Base-by-base conservation (phyloP, 495 filamentous ascomycete genomes). In the Xylaria flabelliformis region DNA sequence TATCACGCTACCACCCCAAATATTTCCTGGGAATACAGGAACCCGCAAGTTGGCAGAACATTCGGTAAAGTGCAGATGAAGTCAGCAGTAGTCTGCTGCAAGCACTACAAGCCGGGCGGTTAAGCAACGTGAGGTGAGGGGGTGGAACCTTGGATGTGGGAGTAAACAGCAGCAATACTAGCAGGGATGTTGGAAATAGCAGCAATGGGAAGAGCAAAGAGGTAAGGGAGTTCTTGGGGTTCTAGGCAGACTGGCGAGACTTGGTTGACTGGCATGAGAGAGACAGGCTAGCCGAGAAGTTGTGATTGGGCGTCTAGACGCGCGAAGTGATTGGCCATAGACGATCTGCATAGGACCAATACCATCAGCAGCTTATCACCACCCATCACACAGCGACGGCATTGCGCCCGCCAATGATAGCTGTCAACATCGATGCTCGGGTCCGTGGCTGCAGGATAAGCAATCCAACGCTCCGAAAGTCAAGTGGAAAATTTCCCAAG, bases 221-320 rank as follows among this genome's bases (percentile, higher is more conserved):
- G 68, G 68, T n/a, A 32, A 68, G 46, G 65, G 46, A 58, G 34
- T 36, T 59, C 48, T 32, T 69, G 50, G 66, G 29, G 21, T n/a
- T 13, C 48, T 34, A 69, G 64, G 50, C 61, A 64, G 67, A 42
- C 48, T 56, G n/a, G 51, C 34, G 19, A 29, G 26, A 29, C 26
- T 29, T 29, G 26, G 26, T 29, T 29, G 67, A 42, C 48, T 56
- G n/a, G 51, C 34, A 13, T 62, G 69, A 74, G 70, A 75, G 61
- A 69, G 76, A 39, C 67, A 70, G 73, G 71, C 75, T 74, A 74
- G 71, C 73, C 75, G 78, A 74, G 76, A 74, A 72, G 75, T 74
- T 73, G 73, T 74, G 70, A 74, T 70, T 78, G 74, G 82, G 84
- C 84, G 83, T 84, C 82, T 84, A 85, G 80, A 80, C 82, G 78